Conservation (phyloP, 2,329 filamentous ascomycete species). For the Pseudogymnoascus sp. region DNA sequence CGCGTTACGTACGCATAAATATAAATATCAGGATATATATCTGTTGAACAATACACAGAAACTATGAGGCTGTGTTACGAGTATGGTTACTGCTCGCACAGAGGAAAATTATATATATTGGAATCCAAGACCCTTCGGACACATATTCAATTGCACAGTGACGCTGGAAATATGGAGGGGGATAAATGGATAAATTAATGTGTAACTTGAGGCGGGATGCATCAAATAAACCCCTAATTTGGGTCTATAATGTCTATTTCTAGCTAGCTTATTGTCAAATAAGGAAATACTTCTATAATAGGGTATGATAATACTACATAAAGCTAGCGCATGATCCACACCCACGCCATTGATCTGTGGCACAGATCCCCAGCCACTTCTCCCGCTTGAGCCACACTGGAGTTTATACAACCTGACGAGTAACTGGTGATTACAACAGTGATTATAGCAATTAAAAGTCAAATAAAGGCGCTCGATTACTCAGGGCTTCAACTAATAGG, state of each 20-base stretch:
- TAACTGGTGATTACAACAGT: too few species aligned
- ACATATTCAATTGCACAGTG: not conserved
- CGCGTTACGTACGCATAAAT: not conserved
- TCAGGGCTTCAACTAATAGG: too few species aligned
- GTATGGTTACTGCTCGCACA: not conserved
- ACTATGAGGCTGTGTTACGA: not conserved
- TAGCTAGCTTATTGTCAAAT: not conserved
- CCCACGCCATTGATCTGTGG: not conserved
- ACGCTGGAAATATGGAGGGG: not conserved
- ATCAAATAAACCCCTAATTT: not conserved
- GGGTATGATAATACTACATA: not conserved
- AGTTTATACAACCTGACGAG: slow-evolving; percentile 12
- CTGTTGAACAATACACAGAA: not conserved
- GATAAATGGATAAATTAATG: not conserved
- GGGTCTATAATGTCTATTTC: not conserved
- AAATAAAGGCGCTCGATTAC: too few species aligned
- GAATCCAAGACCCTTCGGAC: not conserved
- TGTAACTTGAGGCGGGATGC: not conserved
- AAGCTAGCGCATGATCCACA: not conserved
- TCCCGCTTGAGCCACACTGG: slow-evolving; percentile 10
- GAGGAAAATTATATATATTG: not conserved
- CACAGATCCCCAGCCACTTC: not conserved
- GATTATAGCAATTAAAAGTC: too few species aligned
- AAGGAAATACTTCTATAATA: not conserved
- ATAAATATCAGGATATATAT: not conserved